Evolutionary conservation across 108 stramenopile species (phyloP).

Genomic region (Cyclostephanos invisitatus): DNA sequence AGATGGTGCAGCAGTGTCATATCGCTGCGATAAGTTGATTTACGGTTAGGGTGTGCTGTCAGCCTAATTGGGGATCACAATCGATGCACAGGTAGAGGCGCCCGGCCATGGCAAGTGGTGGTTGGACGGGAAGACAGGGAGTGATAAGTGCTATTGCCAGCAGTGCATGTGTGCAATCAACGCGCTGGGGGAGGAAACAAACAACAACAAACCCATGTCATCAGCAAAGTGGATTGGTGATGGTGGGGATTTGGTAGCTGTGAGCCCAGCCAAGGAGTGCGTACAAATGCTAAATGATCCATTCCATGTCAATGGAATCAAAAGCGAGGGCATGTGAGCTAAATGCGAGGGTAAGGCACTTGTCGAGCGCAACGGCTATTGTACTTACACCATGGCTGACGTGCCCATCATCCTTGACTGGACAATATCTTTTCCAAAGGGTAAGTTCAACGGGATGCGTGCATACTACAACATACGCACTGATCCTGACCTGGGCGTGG

Average conservation of each 20-base stretch:
- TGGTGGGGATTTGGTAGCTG: not conserved
- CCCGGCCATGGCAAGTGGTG: not conserved
- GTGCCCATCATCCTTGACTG: too few species aligned
- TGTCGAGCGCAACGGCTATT: too few species aligned
- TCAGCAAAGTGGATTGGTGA: not conserved
- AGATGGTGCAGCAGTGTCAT: not conserved
- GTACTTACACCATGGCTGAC: too few species aligned
- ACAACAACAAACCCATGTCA: not conserved
- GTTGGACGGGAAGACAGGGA: not conserved
- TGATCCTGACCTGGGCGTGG: too few species aligned
- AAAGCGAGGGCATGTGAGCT: too few species aligned
- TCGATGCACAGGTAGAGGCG: not conserved
- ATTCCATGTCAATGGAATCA: too few species aligned
- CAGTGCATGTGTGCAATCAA: not conserved
- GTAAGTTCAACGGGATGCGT: too few species aligned
- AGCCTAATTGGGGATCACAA: not conserved
- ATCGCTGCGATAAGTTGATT: not conserved
- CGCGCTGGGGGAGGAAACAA: not conserved
- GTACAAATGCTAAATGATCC: too few species aligned
- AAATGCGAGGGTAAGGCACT: too few species aligned
- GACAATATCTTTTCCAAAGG: too few species aligned
- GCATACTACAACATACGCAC: too few species aligned
- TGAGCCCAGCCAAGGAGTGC: not conserved
- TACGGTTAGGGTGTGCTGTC: not conserved
- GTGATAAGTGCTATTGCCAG: not conserved